phyloP scores from a whole-genome alignment of 2,329 filamentous ascomycete species.

The Penicillium sp. region DNA sequence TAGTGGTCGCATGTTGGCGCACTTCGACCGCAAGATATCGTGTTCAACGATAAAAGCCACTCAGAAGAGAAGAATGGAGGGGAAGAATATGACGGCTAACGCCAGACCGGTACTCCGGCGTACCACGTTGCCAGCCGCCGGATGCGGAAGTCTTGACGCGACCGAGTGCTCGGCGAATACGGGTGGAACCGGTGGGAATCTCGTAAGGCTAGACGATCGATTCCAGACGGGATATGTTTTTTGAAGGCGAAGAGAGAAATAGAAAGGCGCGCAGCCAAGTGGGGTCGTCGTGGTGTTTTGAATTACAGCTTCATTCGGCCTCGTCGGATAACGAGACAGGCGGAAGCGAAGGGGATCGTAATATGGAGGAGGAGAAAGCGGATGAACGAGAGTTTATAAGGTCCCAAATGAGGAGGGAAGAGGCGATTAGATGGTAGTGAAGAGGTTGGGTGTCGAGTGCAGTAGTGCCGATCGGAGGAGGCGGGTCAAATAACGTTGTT shows the following conservation, averaged over 20 bases:
- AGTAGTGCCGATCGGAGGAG: slow-evolving; percentile 7
- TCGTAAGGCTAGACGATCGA: neutral
- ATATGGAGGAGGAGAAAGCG: slow-evolving; percentile 15
- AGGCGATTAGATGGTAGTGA: slow-evolving; percentile 11
- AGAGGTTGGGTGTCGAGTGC: slow-evolving; percentile 13
- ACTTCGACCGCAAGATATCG: slow-evolving; percentile 8
- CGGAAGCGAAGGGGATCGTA: slow-evolving; percentile 8
- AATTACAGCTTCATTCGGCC: neutral
- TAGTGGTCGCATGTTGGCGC: slow-evolving; percentile 39
- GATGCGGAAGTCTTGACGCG: slow-evolving; percentile 37
- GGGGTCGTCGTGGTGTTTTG: neutral
- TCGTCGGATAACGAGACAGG: neutral
- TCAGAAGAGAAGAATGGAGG: slow-evolving; percentile 19
- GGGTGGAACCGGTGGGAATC: slow-evolving; percentile 9
- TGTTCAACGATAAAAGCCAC: slow-evolving; percentile 7
- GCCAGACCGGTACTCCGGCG: slow-evolving; percentile 34
- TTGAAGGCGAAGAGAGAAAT: neutral
- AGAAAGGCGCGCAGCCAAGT: neutral
- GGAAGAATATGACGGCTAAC: slow-evolving; percentile 16
- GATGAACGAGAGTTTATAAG: slow-evolving; percentile 24
- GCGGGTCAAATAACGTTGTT: slow-evolving; percentile 15
- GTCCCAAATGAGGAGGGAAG: slow-evolving; percentile 10
- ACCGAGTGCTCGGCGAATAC: slow-evolving; percentile 14
- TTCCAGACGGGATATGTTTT: neutral
- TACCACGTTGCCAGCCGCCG: slow-evolving; percentile 39